Conservation (phyloP, 352 stramenopile genomes). For the Aphanomyces invadans region DNA sequence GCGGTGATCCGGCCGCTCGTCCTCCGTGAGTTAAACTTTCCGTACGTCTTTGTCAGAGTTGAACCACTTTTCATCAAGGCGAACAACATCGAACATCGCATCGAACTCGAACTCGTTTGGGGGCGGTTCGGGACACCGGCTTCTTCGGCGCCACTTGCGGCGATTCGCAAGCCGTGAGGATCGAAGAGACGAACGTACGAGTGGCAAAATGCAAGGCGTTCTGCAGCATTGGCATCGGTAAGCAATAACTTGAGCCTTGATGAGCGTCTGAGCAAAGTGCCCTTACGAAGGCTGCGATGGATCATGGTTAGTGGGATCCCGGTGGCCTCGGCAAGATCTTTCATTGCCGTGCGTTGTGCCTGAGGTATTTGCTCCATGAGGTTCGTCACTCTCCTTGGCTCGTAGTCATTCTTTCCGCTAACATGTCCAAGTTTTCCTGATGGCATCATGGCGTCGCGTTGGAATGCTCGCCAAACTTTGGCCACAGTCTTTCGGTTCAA, state of each 20-base stretch:
- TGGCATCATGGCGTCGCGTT: background rate
- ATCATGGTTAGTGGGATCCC: background rate
- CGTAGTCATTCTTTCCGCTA: too few relatives aligned
- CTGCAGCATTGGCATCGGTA: background rate
- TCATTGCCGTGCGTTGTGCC: background rate
- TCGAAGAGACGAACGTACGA: background rate
- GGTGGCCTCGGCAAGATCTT: background rate
- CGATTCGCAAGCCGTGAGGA: background rate
- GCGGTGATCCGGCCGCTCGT: background rate
- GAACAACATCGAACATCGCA: background rate
- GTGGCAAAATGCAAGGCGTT: background rate
- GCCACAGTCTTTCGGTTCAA: background rate
- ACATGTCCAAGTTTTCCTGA: background rate
- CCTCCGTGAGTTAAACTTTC: background rate
- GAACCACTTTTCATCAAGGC: background rate
- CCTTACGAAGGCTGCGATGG: background rate
- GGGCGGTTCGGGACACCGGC: background rate
- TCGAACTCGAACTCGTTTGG: too few relatives aligned
- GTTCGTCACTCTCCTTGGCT: too few relatives aligned
- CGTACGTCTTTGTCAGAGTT: background rate
- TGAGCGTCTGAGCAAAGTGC: too few relatives aligned
- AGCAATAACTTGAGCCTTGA: background rate
- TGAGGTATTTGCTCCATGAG: background rate
- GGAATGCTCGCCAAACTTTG: background rate
- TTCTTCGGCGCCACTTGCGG: too few relatives aligned